Evolutionary conservation across 1,284 basidiomycete species (phyloP).

Genomic region (Leucoagaricus sp.): DNA sequence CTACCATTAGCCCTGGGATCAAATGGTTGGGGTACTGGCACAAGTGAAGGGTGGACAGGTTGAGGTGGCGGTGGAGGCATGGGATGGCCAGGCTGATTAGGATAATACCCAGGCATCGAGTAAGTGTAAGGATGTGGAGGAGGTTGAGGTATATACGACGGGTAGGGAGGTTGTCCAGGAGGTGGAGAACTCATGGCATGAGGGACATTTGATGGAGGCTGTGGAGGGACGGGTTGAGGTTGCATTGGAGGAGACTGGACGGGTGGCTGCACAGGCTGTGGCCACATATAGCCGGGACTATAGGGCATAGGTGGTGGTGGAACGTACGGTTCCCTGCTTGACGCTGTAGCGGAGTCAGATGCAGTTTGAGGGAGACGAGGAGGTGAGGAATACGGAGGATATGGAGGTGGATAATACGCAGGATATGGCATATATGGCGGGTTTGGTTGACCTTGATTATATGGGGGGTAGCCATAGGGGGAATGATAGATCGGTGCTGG

Average conservation of each 20-base stretch:
- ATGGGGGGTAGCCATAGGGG: constrained; percentile 38
- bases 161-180: constrained; percentile 25
- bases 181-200: constrained; percentile 25
- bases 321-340: constrained; percentile 37
- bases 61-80: constrained; percentile 29
- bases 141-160: constrained; percentile 24
- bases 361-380: constrained; percentile 34
- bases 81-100: constrained; percentile 40
- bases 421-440: constrained; percentile 35
- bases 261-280: constrained; percentile 30
- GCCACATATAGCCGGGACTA: constrained; percentile 44
- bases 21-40: constrained; percentile 4
- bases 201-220: constrained; percentile 14
- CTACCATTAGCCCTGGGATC: constrained; percentile 11
- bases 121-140: constrained; percentile 18
- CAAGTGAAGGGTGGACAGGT: constrained; percentile 22
- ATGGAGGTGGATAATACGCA: constrained; percentile 35
- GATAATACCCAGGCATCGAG: constrained; percentile 49
- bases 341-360: constrained; percentile 35
- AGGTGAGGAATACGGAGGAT: constrained; percentile 32
- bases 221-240: constrained; percentile 20
- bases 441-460: constrained; percentile 36
- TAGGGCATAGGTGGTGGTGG: constrained; percentile 36
- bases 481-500: constrained; percentile 38
- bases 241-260: constrained; percentile 36